A percentile compares a stretch with the other conserved stretches of the same genome.
Evolutionary conservation across 2,329 filamentous ascomycete genomes (phyloP).

Genomic region (Fusarium anguioides): DNA sequence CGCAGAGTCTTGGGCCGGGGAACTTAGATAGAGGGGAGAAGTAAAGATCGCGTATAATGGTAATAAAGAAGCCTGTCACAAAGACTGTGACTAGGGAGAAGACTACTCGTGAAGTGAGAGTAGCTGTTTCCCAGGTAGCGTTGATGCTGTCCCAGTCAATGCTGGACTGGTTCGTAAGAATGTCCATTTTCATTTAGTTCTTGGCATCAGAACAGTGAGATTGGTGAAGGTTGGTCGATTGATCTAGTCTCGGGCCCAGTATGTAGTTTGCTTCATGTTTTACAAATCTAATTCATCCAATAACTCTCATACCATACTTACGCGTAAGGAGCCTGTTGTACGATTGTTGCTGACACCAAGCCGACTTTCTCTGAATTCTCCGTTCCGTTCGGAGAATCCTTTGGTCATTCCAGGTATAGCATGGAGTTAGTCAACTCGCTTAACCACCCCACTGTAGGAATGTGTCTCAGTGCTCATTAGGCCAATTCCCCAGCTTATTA

Average conservation of each 20-base stretch:
- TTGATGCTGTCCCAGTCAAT: not conserved
- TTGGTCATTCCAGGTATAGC: not conserved
- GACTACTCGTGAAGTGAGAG: not conserved
- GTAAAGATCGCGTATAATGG: not conserved
- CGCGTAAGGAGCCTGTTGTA: too few relatives aligned
- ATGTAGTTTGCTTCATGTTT: too few relatives aligned
- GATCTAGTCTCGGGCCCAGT: not conserved
- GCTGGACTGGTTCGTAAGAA: not conserved
- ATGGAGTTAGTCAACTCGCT: too few relatives aligned
- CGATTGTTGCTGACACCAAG: not conserved
- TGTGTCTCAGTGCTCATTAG: too few relatives aligned
- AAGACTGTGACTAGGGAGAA: not conserved
- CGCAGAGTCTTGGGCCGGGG: not conserved
- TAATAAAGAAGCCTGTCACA: not conserved
- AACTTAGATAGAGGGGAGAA: not conserved
- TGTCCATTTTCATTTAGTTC: too few relatives aligned
- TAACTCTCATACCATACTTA: too few relatives aligned
- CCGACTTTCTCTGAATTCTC: not conserved
- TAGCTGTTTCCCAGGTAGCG: not conserved
- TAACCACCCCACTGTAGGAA: too few relatives aligned
- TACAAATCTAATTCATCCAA: too few relatives aligned
- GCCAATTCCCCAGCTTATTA: too few relatives aligned
- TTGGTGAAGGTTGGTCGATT: not conserved
- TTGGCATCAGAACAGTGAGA: not conserved
- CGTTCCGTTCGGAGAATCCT: slow-evolving; percentile 3